Percentiles rank a stretch among this genome's conserved stretches.
These are phyloP conservation scores for Rhizopogon sp. DNA, from an alignment of 768 basidiomycete genomes.

Conservation along the genomic window DNA sequence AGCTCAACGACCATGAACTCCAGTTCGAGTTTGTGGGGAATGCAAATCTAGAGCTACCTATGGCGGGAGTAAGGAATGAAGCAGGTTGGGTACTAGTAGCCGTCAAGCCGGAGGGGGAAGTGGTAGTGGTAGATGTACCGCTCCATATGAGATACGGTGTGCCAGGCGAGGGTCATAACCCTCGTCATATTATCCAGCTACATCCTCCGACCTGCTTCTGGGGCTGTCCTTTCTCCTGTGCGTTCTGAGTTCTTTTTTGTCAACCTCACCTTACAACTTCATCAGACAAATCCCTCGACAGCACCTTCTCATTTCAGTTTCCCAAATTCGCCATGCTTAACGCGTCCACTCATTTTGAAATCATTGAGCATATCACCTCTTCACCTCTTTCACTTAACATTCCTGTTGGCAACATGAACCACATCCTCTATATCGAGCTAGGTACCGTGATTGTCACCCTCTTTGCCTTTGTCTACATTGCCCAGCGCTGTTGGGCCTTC, in stretches of 20 bases:
- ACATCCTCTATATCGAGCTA: conserved; percentile 29
- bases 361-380: not conserved
- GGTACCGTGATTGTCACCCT: conserved; percentile 30
- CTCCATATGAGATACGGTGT: conserved; percentile 40
- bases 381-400: conserved; percentile 13
- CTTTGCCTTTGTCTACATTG: conserved; percentile 29
- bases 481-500: conserved; percentile 19
- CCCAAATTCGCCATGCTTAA: conserved; percentile 20
- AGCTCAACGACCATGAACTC: conserved; percentile 30
- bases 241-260: not conserved
- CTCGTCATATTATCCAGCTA: conserved; percentile 17
- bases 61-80: conserved; percentile 26
- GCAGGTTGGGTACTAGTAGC: conserved; percentile 26
- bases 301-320: conserved; percentile 9
- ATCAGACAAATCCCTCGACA: conserved; percentile 4
- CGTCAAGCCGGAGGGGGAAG: conserved; percentile 12
- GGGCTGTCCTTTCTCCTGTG: conserved; percentile 25
- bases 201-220: conserved; percentile 26
- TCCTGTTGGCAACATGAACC: conserved; percentile 29
- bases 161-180: conserved; percentile 13
- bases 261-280: not conserved
- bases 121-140: conserved; percentile 29
- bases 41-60: conserved; percentile 39
- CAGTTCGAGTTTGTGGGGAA: conserved; percentile 32
- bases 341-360: conserved; percentile 12